These are phyloP conservation scores for Monascus purpureus DNA, from an alignment of 495 filamentous ascomycete species.

Conservation along the genomic window DNA sequence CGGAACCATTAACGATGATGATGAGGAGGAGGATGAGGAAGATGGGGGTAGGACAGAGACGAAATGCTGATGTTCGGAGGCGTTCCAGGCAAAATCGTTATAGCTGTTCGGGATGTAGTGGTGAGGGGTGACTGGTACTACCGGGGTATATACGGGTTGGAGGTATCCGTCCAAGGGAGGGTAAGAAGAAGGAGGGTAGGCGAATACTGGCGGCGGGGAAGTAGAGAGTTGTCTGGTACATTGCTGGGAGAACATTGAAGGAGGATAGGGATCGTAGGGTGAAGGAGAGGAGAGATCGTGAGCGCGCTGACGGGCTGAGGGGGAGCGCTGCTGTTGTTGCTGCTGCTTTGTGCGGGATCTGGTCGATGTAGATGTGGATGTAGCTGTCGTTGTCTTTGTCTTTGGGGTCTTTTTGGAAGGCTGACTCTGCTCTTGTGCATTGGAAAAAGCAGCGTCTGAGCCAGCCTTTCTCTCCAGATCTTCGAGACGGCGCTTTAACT, in stretches of 20 bases:
- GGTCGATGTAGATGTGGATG: slow-evolving; percentile 66
- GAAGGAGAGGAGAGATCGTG: slow-evolving; percentile 11
- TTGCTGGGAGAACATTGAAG: slow-evolving; percentile 49
- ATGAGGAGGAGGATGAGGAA: slow-evolving; percentile 36
- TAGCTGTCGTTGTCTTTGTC: too few relatives aligned
- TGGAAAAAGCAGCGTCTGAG: too few relatives aligned
- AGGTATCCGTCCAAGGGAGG: slow-evolving; percentile 55
- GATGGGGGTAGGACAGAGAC: slow-evolving; percentile 52
- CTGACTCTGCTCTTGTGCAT: too few relatives aligned
- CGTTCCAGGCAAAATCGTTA: slow-evolving; percentile 43
- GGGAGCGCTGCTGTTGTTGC: slow-evolving; percentile 30
- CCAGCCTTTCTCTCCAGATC: slow-evolving; percentile 91
- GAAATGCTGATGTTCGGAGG: slow-evolving; percentile 48
- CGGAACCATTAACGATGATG: slow-evolving; percentile 54
- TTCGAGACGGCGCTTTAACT: slow-evolving; percentile 93
- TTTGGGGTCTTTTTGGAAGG: too few relatives aligned
- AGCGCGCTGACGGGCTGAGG: slow-evolving; percentile 27
- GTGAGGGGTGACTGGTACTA: slow-evolving; percentile 50
- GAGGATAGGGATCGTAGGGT: slow-evolving; percentile 28
- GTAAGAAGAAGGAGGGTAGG: slow-evolving; percentile 52
- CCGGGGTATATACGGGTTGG: slow-evolving; percentile 50
- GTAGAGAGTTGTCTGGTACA: slow-evolving; percentile 57
- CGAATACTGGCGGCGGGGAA: slow-evolving; percentile 57
- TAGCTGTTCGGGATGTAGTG: slow-evolving; percentile 44
- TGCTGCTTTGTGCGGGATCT: slow-evolving; percentile 39